phyloP scores from a whole-genome alignment of 169 alveolate species.

The Miamiensis avidus region DNA sequence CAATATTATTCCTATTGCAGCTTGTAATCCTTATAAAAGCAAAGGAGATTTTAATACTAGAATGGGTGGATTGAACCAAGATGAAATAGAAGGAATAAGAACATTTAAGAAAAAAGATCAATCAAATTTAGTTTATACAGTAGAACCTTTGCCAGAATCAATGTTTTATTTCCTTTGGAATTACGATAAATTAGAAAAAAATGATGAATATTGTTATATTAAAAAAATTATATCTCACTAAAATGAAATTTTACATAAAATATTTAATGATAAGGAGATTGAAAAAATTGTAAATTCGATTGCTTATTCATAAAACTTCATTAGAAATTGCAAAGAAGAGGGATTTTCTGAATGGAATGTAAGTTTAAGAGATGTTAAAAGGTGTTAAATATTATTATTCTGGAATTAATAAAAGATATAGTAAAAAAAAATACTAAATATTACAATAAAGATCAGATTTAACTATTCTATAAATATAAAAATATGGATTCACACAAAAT shows the following conservation, averaged over 20 bases:
- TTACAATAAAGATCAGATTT: too few relatives aligned
- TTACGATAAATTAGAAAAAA: neutral
- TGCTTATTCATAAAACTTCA: neutral
- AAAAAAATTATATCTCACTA: neutral
- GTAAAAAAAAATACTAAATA: too few relatives aligned
- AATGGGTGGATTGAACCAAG: too few relatives aligned
- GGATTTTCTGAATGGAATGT: slow-evolving; percentile 1
- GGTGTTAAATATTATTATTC: neutral
- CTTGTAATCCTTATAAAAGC: slow-evolving; percentile 17
- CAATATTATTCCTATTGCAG: slow-evolving; percentile 4
- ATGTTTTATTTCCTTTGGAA: neutral
- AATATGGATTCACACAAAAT: too few relatives aligned
- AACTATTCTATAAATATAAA: too few relatives aligned
- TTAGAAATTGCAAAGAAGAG: neutral
- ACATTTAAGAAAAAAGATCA: neutral
- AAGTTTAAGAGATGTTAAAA: slow-evolving; percentile 14
- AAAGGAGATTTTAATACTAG: too few relatives aligned
- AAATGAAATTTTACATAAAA: too few relatives aligned
- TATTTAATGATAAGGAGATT: too few relatives aligned
- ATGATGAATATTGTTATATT: neutral
- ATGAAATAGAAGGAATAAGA: too few relatives aligned
- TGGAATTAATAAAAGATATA: neutral
- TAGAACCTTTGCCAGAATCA: neutral
- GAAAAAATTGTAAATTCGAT: too few relatives aligned
- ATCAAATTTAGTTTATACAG: neutral